phyloP scores from a whole-genome alignment of 1,284 basidiomycete genomes.

The Trichosporon sp. region DNA sequence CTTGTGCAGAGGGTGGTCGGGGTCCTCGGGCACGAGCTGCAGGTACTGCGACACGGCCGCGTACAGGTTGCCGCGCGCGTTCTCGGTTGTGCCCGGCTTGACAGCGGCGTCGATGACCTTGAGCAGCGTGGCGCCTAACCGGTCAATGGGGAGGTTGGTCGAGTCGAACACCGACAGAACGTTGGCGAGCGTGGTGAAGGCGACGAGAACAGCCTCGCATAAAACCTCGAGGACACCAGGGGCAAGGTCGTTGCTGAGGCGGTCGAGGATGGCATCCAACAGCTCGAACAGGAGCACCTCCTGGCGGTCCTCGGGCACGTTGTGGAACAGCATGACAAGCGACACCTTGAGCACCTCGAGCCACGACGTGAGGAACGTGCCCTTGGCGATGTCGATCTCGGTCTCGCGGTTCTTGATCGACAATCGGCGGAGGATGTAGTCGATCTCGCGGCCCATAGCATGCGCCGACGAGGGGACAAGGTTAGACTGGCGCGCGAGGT shows the following conservation, averaged over 20 bases:
- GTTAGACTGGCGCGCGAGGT: conserved; percentile 68
- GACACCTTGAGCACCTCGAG: conserved; percentile 76
- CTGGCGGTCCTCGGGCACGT: conserved; percentile 71
- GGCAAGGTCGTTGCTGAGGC: conserved; percentile 61
- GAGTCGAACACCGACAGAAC: conserved; percentile 64
- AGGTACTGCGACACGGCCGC: conserved; percentile 86
- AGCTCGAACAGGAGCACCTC: conserved; percentile 87
- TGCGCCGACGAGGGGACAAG: conserved; percentile 70
- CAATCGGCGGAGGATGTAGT: conserved; percentile 77
- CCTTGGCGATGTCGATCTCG: conserved; percentile 72
- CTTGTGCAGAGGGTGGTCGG: conserved; percentile 59
- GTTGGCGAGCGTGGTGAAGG: conserved; percentile 79
- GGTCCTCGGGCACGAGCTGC: conserved; percentile 61
- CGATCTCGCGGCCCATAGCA: conserved; percentile 69
- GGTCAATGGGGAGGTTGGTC: conserved; percentile 74
- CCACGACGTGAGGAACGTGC: conserved; percentile 77
- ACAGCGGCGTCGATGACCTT: conserved; percentile 75
- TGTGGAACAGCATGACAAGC: conserved; percentile 76
- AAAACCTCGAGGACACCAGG: conserved; percentile 76
- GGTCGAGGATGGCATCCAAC: conserved; percentile 67
- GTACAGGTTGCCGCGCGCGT: conserved; percentile 96
- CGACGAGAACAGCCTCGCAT: conserved; percentile 76
- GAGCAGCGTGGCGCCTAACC: conserved; percentile 74
- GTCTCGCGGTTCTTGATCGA: conserved; percentile 83
- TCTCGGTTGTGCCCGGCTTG: conserved; percentile 76